Percentiles rank a stretch among this genome's conserved stretches.
Conservation (phyloP, 2,329 filamentous ascomycete genomes). For the Grosmannia huntii region DNA sequence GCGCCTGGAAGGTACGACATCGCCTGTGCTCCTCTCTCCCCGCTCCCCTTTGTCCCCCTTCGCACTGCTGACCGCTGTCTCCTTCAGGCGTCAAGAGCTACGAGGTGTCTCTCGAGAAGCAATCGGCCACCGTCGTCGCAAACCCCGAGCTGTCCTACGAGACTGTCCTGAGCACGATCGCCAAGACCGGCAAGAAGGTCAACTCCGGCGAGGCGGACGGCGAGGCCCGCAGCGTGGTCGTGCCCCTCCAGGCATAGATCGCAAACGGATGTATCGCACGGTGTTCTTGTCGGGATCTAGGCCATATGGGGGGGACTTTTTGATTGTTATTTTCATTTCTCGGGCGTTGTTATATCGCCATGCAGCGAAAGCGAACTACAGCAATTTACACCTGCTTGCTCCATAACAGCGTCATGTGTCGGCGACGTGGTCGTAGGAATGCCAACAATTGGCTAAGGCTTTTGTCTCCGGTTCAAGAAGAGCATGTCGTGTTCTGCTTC, state of each 20-base stretch:
- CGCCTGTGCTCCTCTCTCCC: not conserved
- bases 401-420: no score
- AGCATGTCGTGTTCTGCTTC: no score
- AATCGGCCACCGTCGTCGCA: constrained; percentile 68
- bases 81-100: constrained; percentile 66
- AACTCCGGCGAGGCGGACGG: constrained; percentile 65
- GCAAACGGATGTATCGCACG: not conserved
- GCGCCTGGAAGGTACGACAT: constrained; percentile 67
- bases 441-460: no score
- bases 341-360: no score
- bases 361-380: no score
- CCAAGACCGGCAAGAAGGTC: constrained; percentile 91
- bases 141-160: constrained; percentile 60
- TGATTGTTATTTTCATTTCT: no score
- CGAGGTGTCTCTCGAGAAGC: constrained; percentile 75
- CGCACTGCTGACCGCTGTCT: constrained; percentile 1
- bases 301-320: no score
- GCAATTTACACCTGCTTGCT: no score
- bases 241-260: constrained; percentile 19
- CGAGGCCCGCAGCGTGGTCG: constrained; percentile 36
- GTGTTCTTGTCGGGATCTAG: no score
- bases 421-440: no score
- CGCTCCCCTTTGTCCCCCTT: not conserved
- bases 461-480: no score
- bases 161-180: constrained; percentile 73